Percentiles rank a stretch among this genome's conserved stretches.
phyloP scores from a whole-genome alignment of 1,284 basidiomycete species.

The Trametes sp. region DNA sequence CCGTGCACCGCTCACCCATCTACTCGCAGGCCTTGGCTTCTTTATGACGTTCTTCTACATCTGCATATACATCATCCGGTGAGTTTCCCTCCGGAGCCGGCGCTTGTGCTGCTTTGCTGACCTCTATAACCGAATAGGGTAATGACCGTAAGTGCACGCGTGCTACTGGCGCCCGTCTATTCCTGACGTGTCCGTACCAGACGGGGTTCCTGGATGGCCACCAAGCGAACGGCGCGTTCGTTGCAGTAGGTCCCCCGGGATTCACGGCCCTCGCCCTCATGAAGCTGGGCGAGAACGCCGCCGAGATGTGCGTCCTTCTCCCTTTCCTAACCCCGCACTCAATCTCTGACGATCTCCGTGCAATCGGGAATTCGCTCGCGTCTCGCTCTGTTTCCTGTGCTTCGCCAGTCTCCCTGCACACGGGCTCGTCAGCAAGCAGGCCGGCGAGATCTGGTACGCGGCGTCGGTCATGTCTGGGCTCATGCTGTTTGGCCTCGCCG shows the following conservation, averaged over 20 bases:
- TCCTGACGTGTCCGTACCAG: slow-evolving; percentile 33
- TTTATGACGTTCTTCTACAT: slow-evolving; percentile 62
- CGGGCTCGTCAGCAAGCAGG: slow-evolving; percentile 47
- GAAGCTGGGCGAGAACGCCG: slow-evolving; percentile 51
- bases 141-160: slow-evolving; percentile 47
- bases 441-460: slow-evolving; percentile 58
- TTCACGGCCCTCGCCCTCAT: slow-evolving; percentile 58
- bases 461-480: slow-evolving; percentile 49
- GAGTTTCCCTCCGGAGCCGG: slow-evolving; percentile 26
- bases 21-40: slow-evolving; percentile 49
- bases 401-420: slow-evolving; percentile 47
- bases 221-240: slow-evolving; percentile 58
- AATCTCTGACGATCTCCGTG: slow-evolving; percentile 18
- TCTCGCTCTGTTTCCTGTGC: neutral
- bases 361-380: slow-evolving; percentile 14
- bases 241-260: slow-evolving; percentile 56
- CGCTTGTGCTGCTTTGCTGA: slow-evolving; percentile 11
- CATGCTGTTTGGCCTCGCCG: slow-evolving; percentile 54
- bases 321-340: neutral
- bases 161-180: slow-evolving; percentile 6
- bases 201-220: slow-evolving; percentile 59
- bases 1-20: slow-evolving; percentile 12
- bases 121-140: slow-evolving; percentile 41
- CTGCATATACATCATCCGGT: slow-evolving; percentile 57
- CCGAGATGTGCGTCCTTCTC: slow-evolving; percentile 45